Conservation (phyloP, 805 yeast genomes). For the Tetrapisispora iriomotensis region DNA sequence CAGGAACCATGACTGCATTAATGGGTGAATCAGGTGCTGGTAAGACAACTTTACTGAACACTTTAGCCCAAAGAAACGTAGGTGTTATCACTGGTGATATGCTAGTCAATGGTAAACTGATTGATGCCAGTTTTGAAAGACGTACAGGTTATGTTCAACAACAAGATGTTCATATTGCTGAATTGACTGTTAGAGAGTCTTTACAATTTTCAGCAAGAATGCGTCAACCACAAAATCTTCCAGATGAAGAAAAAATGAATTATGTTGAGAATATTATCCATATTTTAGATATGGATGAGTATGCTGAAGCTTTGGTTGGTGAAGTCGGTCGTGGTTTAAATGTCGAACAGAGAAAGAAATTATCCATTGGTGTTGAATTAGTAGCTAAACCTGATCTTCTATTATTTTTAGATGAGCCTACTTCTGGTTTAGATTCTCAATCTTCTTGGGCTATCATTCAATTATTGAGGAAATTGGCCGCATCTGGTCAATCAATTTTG, state of each 20-base stretch:
- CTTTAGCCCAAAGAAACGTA: slow-evolving; percentile 41
- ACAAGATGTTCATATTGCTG: slow-evolving; percentile 42
- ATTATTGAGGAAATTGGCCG: slow-evolving; percentile 35
- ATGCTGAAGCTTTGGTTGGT: slow-evolving; percentile 46
- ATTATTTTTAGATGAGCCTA: slow-evolving; percentile 42
- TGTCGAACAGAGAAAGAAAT: slow-evolving; percentile 36
- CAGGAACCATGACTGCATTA: slow-evolving; percentile 51
- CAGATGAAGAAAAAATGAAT: slow-evolving; percentile 33
- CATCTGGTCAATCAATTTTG: slow-evolving; percentile 41
- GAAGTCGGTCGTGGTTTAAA: slow-evolving; percentile 34
- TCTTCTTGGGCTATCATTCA: slow-evolving; percentile 44
- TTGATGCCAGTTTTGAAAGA: slow-evolving; percentile 43
- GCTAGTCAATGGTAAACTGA: slow-evolving; percentile 42
- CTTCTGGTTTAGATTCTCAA: slow-evolving; percentile 44
- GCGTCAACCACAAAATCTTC: slow-evolving; percentile 39
- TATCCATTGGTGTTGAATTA: slow-evolving; percentile 39
- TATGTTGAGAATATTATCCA: slow-evolving; percentile 44
- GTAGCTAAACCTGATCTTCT: slow-evolving; percentile 39
- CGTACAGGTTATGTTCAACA: slow-evolving; percentile 50
- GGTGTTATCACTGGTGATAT: slow-evolving; percentile 50
- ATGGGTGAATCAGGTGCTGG: slow-evolving; percentile 65
- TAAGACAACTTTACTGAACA: slow-evolving; percentile 48
- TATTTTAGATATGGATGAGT: slow-evolving; percentile 41
- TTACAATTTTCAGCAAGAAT: slow-evolving; percentile 40
- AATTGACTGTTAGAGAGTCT: slow-evolving; percentile 29